phyloP scores from a whole-genome alignment of 2,329 filamentous ascomycete genomes.

The Calycina marina region DNA sequence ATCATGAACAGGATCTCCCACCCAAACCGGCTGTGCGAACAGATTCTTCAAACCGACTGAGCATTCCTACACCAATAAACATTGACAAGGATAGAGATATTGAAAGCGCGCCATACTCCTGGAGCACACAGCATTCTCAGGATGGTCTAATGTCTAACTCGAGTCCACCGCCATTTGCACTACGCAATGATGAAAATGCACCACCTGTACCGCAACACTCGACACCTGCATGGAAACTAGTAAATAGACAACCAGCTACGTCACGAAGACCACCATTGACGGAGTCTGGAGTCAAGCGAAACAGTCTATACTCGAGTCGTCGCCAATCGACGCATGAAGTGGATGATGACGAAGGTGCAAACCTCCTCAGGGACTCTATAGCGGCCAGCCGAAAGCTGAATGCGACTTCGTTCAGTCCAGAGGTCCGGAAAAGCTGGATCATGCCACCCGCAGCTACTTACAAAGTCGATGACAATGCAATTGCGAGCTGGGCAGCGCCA shows the following conservation, averaged over 20 bases:
- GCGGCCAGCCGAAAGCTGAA: conserved; percentile 18
- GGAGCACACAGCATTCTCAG: conserved; percentile 19
- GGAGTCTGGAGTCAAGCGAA: conserved; percentile 15
- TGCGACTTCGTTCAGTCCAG: conserved; percentile 10
- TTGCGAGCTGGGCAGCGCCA: conserved; percentile 8
- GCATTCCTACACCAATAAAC: conserved; percentile 16
- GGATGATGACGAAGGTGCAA: conserved; percentile 21
- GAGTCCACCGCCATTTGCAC: conserved; percentile 13
- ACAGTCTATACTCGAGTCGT: conserved; percentile 16
- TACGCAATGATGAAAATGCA: conserved; percentile 7
- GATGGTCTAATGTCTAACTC: conserved; percentile 19
- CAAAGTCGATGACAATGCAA: conserved; percentile 9
- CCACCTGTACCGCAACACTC: conserved; percentile 15
- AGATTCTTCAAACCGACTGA: conserved; percentile 9
- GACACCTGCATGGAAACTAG: conserved; percentile 2
- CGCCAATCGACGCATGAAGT: conserved; percentile 19
- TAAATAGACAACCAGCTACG: conserved; percentile 1
- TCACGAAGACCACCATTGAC: background rate
- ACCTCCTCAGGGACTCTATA: conserved; percentile 20
- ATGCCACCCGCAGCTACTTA: conserved; percentile 11
- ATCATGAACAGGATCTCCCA: conserved; percentile 10
- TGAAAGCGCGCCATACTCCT: conserved; percentile 20
- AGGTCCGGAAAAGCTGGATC: conserved; percentile 18
- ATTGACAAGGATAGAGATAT: conserved; percentile 17
- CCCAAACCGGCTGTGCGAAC: conserved; percentile 12